Base-by-base conservation (phyloP, 495 filamentous ascomycete species). In the Penicillium riverlandense region DNA sequence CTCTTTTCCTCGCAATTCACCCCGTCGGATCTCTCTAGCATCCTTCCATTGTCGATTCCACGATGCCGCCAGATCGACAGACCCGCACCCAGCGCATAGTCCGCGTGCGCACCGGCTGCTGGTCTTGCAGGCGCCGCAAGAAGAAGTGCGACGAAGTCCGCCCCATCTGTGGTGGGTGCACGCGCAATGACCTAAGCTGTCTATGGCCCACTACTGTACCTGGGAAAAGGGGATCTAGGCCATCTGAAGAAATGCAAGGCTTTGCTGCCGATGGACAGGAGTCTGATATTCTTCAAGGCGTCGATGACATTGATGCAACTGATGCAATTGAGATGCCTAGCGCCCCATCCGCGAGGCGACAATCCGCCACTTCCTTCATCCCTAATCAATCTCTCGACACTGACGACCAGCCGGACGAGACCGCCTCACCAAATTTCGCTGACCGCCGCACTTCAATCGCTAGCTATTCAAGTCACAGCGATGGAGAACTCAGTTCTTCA, bases 111-210 rank as follows among this genome's bases (percentile, higher is more conserved):
- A 92, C 88, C 2, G 88, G 88, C 7, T 95, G 88, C 62, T 81
- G 86, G 51, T 89, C 86, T 29, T 94, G 88, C 62, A 73, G 88
- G 43, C 84, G 83, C 50, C 76, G 88, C n/a, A 92, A 92, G 70
- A 95, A 92, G 80, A 94, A 94, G 71, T 94, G 88, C 64, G 88
- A 92, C 56, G 88, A 92, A 67, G 70, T 76, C 10, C 87, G 84
- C 47, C 88, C 89, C 31, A 68, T 75, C 31, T 92, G 87, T 79
- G 74, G 77, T 11, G 63, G 63, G 27, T 67, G 80, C 68, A 59
- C 46, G 35, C 54, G 54, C 29, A 58, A 66, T 45, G 57, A 63
- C 27, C 46, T 65, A 4, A 49, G 36, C 14, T 67, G 63, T 41
- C 41, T 52, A n/a, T 67, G 63, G 63, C 62, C 63, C 4, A 39